Percentiles rank a stretch among this genome's conserved stretches.
Evolutionary conservation across 176 grass and related monocot species (phyloP).

Genomic region (Aegilops speltoides): DNA sequence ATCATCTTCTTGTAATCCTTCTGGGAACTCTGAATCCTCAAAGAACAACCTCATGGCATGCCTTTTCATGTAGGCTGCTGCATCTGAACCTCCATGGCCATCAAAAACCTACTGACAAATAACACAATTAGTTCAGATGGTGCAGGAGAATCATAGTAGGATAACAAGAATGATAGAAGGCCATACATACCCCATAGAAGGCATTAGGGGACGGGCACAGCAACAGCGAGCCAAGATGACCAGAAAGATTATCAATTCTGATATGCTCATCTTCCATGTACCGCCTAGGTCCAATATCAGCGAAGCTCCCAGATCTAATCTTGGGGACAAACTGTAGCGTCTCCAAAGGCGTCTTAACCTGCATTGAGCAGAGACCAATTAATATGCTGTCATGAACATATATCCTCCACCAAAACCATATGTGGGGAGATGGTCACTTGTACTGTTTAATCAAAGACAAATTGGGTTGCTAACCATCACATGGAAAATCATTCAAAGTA

Average conservation of each 20-base stretch:
- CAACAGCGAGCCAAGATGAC: conserved; percentile 57
- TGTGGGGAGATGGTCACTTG: not conserved
- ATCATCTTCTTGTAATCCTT: conserved; percentile 44
- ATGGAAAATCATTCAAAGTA: not conserved
- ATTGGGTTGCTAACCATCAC: not conserved
- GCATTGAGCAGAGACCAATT: conserved; percentile 31
- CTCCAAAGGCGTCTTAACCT: conserved; percentile 47
- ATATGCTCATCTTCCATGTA: conserved; percentile 98
- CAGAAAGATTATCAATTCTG: conserved; percentile 77
- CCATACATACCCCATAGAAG: conserved; percentile 71
- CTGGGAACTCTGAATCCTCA: conserved; percentile 66
- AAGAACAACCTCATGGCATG: conserved; percentile 73
- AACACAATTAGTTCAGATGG: not conserved
- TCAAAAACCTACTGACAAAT: conserved; percentile 72
- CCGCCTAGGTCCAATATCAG: conserved; percentile 73
- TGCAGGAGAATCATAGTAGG: conserved; percentile 8
- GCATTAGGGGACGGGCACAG: conserved; percentile 63
- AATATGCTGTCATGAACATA: not conserved
- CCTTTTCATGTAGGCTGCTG: conserved; percentile 79
- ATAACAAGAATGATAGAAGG: not conserved
- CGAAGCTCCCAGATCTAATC: conserved; percentile 78
- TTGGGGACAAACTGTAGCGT: conserved; percentile 49
- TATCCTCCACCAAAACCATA: not conserved
- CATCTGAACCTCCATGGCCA: conserved; percentile 88
- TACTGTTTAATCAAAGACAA: not conserved